phyloP scores from a whole-genome alignment of 768 basidiomycete species.

The Leccinum incarnatum region DNA sequence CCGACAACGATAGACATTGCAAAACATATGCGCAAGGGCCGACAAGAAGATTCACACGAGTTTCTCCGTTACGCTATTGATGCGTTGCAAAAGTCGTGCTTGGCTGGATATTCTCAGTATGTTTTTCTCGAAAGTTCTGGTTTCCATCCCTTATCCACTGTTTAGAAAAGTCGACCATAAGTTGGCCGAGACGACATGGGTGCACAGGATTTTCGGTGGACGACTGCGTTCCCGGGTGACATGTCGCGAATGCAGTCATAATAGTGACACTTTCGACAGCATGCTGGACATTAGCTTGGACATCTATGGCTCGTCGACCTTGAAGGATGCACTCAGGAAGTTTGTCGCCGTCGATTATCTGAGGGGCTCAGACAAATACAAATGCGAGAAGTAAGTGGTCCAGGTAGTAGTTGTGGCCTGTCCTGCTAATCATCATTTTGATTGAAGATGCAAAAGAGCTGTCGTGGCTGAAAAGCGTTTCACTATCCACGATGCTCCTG shows the following conservation, averaged over 20 bases:
- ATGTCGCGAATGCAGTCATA: conserved; percentile 76
- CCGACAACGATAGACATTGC: conserved; percentile 65
- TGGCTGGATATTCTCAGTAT: conserved; percentile 69
- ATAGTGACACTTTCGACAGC: conserved; percentile 95
- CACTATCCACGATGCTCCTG: conserved; percentile 82
- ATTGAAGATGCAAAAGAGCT: conserved; percentile 80
- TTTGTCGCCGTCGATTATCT: conserved; percentile 82
- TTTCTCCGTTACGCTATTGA: conserved; percentile 95
- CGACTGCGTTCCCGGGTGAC: conserved; percentile 86
- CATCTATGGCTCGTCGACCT: conserved; percentile 57
- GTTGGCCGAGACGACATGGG: conserved; percentile 85
- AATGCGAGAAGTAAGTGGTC: conserved; percentile 90
- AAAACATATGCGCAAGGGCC: conserved; percentile 84
- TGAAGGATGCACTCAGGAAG: conserved; percentile 73
- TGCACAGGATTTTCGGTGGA: conserved; percentile 93
- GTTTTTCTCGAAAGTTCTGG: conserved; percentile 28
- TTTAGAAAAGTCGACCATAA: conserved; percentile 66
- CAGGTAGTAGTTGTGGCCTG: neutral
- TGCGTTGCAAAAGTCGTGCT: conserved; percentile 80
- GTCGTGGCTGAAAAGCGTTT: conserved; percentile 91
- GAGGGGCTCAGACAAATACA: conserved; percentile 93
- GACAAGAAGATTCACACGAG: conserved; percentile 98
- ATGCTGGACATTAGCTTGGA: conserved; percentile 94
- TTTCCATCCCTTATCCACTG: conserved; percentile 10
- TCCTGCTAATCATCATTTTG: conserved; percentile 7